Conservation (phyloP, 2,329 filamentous ascomycete species). For the Dothideomycetes sp. region DNA sequence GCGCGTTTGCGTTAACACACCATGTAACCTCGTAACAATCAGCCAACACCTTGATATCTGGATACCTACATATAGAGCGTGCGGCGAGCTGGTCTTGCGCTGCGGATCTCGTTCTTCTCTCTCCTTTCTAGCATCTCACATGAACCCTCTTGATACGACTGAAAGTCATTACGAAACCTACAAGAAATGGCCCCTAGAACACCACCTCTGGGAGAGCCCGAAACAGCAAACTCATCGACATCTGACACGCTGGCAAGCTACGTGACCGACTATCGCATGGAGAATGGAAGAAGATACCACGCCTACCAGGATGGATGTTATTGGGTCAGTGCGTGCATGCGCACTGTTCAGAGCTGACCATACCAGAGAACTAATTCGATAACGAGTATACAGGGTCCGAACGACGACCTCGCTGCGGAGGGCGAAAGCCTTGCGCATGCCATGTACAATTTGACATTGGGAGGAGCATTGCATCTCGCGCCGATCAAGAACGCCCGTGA, state of each 20-base stretch:
- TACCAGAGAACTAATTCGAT: constrained; percentile 13
- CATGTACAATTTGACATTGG: constrained; percentile 29
- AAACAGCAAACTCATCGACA: constrained; percentile 1
- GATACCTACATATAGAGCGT: neutral
- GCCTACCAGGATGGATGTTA: constrained; percentile 26
- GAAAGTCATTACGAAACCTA: neutral
- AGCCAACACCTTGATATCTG: constrained; percentile 5
- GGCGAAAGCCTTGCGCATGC: constrained; percentile 37
- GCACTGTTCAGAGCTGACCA: constrained; percentile 18
- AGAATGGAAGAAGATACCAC: constrained; percentile 30
- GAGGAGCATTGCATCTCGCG: constrained; percentile 24
- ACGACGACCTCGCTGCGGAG: constrained; percentile 36
- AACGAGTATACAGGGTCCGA: constrained; percentile 29
- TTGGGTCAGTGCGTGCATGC: constrained; percentile 18
- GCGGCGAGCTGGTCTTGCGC: neutral
- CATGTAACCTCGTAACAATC: constrained; percentile 11
- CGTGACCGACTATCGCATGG: constrained; percentile 19
- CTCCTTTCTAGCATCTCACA: neutral
- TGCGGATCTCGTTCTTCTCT: neutral
- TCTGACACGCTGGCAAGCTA: constrained; percentile 13
- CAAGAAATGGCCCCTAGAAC: constrained; percentile 3
- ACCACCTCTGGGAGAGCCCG: too few species aligned
- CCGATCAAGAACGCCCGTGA: constrained; percentile 20
- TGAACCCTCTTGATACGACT: neutral
- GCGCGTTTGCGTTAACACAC: constrained; percentile 5